These are phyloP conservation scores for Yamadazyma diospyri DNA, from an alignment of 1,139 yeast species.

Conservation along the genomic window DNA sequence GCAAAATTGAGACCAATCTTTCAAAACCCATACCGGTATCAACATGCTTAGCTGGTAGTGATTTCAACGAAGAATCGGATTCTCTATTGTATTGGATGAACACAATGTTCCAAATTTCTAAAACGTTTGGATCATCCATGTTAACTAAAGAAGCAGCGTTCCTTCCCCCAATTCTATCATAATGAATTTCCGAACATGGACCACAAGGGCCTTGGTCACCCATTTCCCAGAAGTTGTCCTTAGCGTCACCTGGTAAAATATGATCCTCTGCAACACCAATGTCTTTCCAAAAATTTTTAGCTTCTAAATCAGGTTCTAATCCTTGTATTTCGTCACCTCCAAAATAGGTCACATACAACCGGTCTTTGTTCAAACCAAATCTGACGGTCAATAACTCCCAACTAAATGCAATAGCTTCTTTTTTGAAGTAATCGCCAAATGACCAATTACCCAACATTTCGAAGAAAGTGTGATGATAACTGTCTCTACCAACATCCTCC, in stretches of 20 bases:
- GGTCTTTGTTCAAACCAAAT: conserved; percentile 71
- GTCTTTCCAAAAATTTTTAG: conserved; percentile 78
- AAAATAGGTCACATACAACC: conserved; percentile 91
- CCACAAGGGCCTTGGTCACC: conserved; percentile 99
- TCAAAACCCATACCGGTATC: conserved; percentile 99
- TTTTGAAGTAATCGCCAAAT: conserved; percentile 95
- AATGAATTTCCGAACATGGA: conserved; percentile 96
- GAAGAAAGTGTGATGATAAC: conserved; percentile 96
- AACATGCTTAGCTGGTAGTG: conserved; percentile 89
- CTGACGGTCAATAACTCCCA: conserved; percentile 90
- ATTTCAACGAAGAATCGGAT: conserved; percentile 72
- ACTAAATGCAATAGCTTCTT: conserved; percentile 82
- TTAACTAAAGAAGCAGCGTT: conserved; percentile 88
- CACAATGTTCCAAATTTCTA: conserved; percentile 97
- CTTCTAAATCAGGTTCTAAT: conserved; percentile 92
- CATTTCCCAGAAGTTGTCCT: conserved; percentile 99
- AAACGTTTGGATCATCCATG: conserved; percentile 94
- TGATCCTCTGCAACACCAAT: conserved; percentile 91
- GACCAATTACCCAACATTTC: conserved; percentile 99
- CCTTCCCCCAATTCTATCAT: conserved; percentile 97
- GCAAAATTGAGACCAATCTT: conserved; percentile 90
- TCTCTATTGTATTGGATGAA: conserved; percentile 96
- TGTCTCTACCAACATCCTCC: conserved; percentile 97
- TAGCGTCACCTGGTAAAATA: conserved; percentile 83
- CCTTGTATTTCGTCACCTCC: conserved; percentile 87